These are phyloP conservation scores for Penicillium sp. DNA, from an alignment of 2,329 filamentous ascomycete species.

Conservation along the genomic window DNA sequence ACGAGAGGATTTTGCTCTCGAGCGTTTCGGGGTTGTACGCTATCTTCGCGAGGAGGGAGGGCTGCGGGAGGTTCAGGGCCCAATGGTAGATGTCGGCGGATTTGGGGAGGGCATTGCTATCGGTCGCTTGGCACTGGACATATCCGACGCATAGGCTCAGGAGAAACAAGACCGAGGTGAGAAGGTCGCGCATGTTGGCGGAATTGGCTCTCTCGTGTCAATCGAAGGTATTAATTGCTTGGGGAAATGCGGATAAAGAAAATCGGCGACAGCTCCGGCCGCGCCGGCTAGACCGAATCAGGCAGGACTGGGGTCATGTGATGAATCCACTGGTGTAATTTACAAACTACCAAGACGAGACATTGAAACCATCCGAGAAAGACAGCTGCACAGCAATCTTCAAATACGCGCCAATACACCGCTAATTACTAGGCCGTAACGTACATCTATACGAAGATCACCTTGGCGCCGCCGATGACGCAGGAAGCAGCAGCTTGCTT, in stretches of 20 bases:
- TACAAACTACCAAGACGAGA: not conserved
- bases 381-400: not conserved
- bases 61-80: constrained; percentile 30
- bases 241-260: not conserved
- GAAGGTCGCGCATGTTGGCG: constrained; percentile 6
- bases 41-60: constrained; percentile 36
- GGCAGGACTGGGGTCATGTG: not conserved
- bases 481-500: not conserved
- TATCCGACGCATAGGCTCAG: constrained; percentile 15
- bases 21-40: constrained; percentile 38
- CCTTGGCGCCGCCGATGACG: not conserved
- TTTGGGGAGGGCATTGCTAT: constrained; percentile 13
- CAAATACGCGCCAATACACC: not conserved
- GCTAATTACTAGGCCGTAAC: too few relatives aligned
- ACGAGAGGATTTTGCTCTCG: constrained; percentile 34
- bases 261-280: not conserved
- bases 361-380: not conserved
- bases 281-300: not conserved
- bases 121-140: constrained; percentile 15
- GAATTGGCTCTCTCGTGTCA: not conserved
- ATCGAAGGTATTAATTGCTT: not conserved
- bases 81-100: constrained; percentile 37
- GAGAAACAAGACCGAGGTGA: constrained; percentile 17
- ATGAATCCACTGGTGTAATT: not conserved
- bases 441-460: too few relatives aligned